These are phyloP conservation scores for Laguncularia racemosa DNA, from an alignment of 345 rosid species.

Conservation along the genomic window DNA sequence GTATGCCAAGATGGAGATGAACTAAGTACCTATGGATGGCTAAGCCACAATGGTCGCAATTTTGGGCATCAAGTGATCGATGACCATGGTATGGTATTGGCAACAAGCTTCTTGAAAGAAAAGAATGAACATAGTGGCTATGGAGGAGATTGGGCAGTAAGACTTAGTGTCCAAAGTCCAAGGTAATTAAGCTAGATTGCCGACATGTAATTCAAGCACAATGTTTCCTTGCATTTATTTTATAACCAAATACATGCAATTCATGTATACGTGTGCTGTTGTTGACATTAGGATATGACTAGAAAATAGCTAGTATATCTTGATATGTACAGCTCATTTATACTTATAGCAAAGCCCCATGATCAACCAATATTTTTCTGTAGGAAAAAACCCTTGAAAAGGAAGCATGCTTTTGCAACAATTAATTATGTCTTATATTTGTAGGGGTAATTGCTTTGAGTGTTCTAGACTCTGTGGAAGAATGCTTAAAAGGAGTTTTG, in stretches of 20 bases:
- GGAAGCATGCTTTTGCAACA: no score
- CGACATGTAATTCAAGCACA: not conserved
- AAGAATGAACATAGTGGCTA: constrained; percentile 63
- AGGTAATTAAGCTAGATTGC: constrained; percentile 29
- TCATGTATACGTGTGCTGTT: no score
- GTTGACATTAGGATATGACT: no score
- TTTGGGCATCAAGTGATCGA: constrained; percentile 67
- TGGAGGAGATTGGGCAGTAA: constrained; percentile 96
- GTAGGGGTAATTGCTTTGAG: no score
- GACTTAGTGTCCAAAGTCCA: constrained; percentile 37
- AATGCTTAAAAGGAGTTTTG: not conserved
- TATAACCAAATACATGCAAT: not conserved
- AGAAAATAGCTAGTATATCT: not conserved
- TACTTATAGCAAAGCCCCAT: not conserved
- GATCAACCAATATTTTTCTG: no score
- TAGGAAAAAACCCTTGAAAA: no score
- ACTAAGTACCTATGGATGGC: constrained; percentile 76
- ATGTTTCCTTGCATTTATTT: not conserved
- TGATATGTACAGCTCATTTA: not conserved
- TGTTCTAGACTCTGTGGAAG: not conserved
- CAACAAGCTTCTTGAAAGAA: constrained; percentile 75
- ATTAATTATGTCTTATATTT: no score
- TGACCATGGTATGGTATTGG: constrained; percentile 61
- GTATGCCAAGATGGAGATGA: constrained; percentile 72
- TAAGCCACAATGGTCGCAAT: constrained; percentile 78